phyloP scores from a whole-genome alignment of 345 rosid genomes.

The Diplotaxis tenuifolia region DNA sequence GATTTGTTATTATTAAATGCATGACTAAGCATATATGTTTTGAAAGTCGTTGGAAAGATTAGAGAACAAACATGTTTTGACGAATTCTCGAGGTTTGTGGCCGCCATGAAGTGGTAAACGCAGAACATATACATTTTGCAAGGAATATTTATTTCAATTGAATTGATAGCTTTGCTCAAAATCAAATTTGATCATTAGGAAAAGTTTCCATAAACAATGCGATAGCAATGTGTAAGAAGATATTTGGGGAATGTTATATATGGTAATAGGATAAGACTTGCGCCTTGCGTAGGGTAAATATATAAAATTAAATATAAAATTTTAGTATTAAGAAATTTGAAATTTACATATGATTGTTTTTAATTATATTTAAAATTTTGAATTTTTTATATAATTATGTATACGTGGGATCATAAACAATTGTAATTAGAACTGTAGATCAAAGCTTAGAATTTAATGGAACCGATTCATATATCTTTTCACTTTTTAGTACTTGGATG shows the following conservation, averaged over 20 bases:
- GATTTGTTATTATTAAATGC: conserved; percentile 27
- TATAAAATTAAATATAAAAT: too few species aligned
- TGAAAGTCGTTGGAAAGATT: conserved; percentile 33
- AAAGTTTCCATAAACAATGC: neutral
- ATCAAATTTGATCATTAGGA: neutral
- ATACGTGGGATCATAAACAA: too few species aligned
- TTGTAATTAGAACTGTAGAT: too few species aligned
- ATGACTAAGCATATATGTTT: conserved; percentile 27
- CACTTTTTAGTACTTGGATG: too few species aligned
- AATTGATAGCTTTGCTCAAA: conserved; percentile 12
- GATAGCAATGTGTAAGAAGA: conserved; percentile 15
- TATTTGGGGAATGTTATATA: neutral
- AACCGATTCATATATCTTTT: too few species aligned
- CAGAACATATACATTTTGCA: conserved; percentile 25
- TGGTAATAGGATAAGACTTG: too few species aligned
- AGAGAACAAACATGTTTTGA: conserved; percentile 37
- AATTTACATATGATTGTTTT: too few species aligned
- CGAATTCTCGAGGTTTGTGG: conserved; percentile 36
- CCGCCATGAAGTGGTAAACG: conserved; percentile 42
- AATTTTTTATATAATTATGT: too few species aligned
- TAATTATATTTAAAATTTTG: too few species aligned
- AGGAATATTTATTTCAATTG: conserved; percentile 9
- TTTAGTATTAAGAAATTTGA: too few species aligned
- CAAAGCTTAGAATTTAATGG: too few species aligned
- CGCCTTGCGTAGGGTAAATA: too few species aligned